These are phyloP conservation scores for Sanguinoderma infundibulare DNA, from an alignment of 1,284 basidiomycete species.

Conservation along the genomic window DNA sequence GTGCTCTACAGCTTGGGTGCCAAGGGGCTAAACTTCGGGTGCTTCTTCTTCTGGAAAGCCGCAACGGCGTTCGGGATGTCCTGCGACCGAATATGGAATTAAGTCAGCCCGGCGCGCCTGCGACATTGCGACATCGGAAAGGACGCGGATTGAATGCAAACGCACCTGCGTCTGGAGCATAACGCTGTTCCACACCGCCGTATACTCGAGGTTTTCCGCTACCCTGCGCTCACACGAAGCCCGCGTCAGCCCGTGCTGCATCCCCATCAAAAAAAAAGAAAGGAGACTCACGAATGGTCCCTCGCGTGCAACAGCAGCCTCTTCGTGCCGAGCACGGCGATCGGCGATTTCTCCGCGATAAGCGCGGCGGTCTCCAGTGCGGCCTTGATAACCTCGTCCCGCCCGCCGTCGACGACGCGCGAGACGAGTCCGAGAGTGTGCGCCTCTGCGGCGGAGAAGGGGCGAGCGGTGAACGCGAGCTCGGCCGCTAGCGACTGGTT, in stretches of 20 bases:
- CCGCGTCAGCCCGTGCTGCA: not conserved
- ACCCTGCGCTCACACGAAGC: constrained; percentile 52
- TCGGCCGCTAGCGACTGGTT: constrained; percentile 84
- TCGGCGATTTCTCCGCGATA: constrained; percentile 82
- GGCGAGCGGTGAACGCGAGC: constrained; percentile 78
- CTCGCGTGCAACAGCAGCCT: constrained; percentile 73
- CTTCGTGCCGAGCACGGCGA: constrained; percentile 86
- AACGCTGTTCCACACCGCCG: constrained; percentile 76
- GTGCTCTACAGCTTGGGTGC: constrained; percentile 20
- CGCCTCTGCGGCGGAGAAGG: constrained; percentile 77
- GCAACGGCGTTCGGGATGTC: constrained; percentile 31
- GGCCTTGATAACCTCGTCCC: constrained; percentile 57
- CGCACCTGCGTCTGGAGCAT: constrained; percentile 73
- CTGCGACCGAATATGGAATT: constrained; percentile 17
- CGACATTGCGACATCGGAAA: not conserved
- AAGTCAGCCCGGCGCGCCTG: not conserved
- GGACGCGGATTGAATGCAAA: not conserved
- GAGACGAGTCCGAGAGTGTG: constrained; percentile 79
- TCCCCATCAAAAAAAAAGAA: not conserved
- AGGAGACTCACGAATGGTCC: constrained; percentile 67
- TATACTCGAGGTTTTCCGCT: constrained; percentile 80
- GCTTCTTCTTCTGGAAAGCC: constrained; percentile 27
- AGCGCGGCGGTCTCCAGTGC: constrained; percentile 70
- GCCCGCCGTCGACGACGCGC: constrained; percentile 70
- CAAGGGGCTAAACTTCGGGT: constrained; percentile 30